Evolutionary conservation across 495 filamentous ascomycete species (phyloP).

Genomic region (Xylaria bambusicola): DNA sequence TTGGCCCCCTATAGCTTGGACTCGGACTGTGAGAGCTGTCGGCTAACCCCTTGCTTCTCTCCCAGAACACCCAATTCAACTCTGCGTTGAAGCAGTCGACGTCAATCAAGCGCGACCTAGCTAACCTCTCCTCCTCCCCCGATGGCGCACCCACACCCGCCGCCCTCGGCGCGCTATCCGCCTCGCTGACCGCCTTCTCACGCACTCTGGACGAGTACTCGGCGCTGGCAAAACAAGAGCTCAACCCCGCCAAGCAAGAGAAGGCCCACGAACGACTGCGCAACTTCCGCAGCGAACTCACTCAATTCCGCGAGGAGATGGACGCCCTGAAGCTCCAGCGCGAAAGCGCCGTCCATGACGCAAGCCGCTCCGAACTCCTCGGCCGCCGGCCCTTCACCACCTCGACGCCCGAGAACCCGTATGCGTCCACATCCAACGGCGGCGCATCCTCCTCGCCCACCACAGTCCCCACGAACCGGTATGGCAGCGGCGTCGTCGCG

Average conservation of each 20-base stretch:
- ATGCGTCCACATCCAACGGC: slow-evolving; percentile 71
- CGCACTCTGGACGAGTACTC: slow-evolving; percentile 95
- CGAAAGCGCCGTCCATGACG: slow-evolving; percentile 72
- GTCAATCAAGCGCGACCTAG: slow-evolving; percentile 81
- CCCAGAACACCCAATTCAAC: slow-evolving; percentile 88
- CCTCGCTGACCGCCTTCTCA: slow-evolving; percentile 82
- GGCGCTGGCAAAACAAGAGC: slow-evolving; percentile 79
- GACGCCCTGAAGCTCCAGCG: slow-evolving; percentile 71
- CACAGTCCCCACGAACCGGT: slow-evolving; percentile 31
- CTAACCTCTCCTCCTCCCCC: slow-evolving; percentile 67
- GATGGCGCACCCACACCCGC: slow-evolving; percentile 36
- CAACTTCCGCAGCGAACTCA: slow-evolving; percentile 80
- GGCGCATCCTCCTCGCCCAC: slow-evolving; percentile 23
- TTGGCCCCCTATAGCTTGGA: background rate
- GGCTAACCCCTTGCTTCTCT: background rate
- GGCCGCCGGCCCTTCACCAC: slow-evolving; percentile 86
- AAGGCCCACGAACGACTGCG: slow-evolving; percentile 85
- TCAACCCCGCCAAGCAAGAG: slow-evolving; percentile 81
- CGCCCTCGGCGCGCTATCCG: slow-evolving; percentile 56
- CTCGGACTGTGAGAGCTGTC: background rate
- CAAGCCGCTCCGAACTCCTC: slow-evolving; percentile 80
- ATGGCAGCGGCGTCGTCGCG: slow-evolving; percentile 32
- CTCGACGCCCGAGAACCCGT: slow-evolving; percentile 93
- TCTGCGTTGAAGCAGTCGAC: slow-evolving; percentile 92
- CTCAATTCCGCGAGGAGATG: slow-evolving; percentile 75